These are phyloP conservation scores for Aureobasidium sp. DNA, from an alignment of 2,329 filamentous ascomycete species.

Conservation along the genomic window DNA sequence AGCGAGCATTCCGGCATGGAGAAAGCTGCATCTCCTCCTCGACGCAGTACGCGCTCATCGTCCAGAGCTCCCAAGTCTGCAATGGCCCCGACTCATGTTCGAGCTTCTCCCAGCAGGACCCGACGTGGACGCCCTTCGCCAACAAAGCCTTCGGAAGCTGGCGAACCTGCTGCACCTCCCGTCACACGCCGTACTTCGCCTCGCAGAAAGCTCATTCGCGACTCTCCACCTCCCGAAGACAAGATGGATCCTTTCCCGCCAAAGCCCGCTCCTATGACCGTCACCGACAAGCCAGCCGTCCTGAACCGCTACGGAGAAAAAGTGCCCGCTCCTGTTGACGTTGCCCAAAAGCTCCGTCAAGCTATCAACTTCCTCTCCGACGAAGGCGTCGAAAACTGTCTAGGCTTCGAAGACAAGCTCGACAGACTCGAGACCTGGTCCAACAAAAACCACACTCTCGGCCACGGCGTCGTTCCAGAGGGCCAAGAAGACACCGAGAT, in stretches of 20 bases:
- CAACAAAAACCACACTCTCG: neutral
- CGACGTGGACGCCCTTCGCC: no score
- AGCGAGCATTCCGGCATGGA: no score
- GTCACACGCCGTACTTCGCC: neutral
- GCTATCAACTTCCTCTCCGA: conserved; percentile 12
- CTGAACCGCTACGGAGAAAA: conserved; percentile 10
- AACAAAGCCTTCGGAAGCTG: neutral
- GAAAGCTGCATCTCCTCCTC: neutral
- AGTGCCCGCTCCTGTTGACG: neutral
- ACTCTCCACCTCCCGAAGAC: conserved; percentile 3
- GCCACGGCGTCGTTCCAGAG: neutral
- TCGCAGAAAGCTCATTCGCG: neutral
- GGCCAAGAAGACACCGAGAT: neutral
- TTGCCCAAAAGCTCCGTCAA: neutral
- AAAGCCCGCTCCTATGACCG: neutral
- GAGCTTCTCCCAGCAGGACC: no score
- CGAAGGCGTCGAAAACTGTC: conserved; percentile 10
- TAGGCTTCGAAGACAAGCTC: conserved; percentile 2
- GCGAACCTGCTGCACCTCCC: neutral
- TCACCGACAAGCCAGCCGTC: conserved; percentile 9
- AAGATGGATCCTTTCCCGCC: conserved; percentile 4
- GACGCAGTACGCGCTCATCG: neutral
- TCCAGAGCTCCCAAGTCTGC: neutral
- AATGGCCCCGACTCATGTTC: no score
- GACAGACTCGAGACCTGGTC: neutral